Evolutionary conservation across 768 basidiomycete genomes (phyloP), one percentile per base, ranked within the genome.

Genomic region (Strobilomyces confusus): DNA sequence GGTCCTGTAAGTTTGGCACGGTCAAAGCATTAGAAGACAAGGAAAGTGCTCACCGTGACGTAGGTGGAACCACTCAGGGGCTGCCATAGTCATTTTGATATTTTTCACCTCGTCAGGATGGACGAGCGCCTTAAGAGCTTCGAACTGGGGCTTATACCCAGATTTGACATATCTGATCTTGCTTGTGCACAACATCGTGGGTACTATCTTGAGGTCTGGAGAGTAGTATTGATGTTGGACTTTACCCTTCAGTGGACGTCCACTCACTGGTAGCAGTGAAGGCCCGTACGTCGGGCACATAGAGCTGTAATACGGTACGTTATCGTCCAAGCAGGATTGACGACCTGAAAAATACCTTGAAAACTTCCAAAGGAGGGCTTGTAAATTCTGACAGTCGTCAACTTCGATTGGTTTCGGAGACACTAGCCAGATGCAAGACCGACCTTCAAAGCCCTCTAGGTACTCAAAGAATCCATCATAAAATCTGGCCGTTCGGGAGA

Each of bases 11-110:
- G 44, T 42, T n/a, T 38, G 19, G 9, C 7, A 9, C 38, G 14
- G 5, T n/a, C n/a, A n/a, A 14, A 17, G 33, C 19, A 15, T 13
- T 5, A 7, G 13, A 40, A 19, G n/a, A 20, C 4, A 17, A 38
- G 29, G 12, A 5, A 5, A 7, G 12, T 56, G 74, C 75, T 29
- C 9, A 46, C 86, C 86, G 63, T 84, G 83, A 25, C 81, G 79
- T 29, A 86, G 79, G 64, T 86, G 84, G 65, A 81, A 84, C 83
- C 85, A 86, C 32, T 82, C 81, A 3, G 87, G 87, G 0, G 86
- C 81, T 55, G 81, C 84, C 68, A 87, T 73, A 12, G 84, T 89
- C 53, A 89, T 61, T 67, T 92, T 90, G 67, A 89, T 77, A 61
- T 77, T 74, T 62, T 77, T 77, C 52, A 86, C 80, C 60, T 87